Conservation (phyloP, 768 basidiomycete genomes). For the Dioszegia aurantiaca region DNA sequence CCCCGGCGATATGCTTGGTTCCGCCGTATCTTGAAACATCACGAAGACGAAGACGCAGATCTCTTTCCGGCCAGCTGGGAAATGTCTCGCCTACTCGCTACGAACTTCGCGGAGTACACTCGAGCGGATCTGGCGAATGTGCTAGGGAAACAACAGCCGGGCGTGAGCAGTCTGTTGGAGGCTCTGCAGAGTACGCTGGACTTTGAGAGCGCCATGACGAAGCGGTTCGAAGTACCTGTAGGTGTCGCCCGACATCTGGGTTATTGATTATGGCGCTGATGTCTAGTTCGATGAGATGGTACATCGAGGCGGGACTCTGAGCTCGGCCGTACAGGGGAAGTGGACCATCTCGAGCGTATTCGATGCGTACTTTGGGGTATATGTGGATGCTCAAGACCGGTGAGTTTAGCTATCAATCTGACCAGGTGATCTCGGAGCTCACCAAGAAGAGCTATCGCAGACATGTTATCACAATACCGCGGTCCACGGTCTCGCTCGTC, state of each 20-base stretch:
- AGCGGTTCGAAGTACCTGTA: conserved; percentile 72
- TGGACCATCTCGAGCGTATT: conserved; percentile 83
- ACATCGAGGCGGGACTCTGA: conserved; percentile 16
- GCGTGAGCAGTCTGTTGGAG: conserved; percentile 77
- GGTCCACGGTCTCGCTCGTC: conserved; percentile 64
- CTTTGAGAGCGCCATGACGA: conserved; percentile 76
- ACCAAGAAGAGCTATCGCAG: conserved; percentile 83
- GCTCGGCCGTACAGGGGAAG: conserved; percentile 14
- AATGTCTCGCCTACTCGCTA: conserved; percentile 73
- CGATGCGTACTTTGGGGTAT: conserved; percentile 86
- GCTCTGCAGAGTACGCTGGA: conserved; percentile 80
- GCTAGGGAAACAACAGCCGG: conserved; percentile 72
- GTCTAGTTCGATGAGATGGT: conserved; percentile 42
- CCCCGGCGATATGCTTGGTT: conserved; percentile 95
- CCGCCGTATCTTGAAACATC: conserved; percentile 72
- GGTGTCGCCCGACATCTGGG: conserved; percentile 67
- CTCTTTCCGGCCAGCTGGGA: conserved; percentile 85
- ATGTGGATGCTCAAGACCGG: conserved; percentile 96
- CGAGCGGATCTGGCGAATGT: conserved; percentile 82
- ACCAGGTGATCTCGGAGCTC: neutral
- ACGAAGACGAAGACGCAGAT: conserved; percentile 80
- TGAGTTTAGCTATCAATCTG: conserved; percentile 49
- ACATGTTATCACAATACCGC: conserved; percentile 84
- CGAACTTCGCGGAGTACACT: conserved; percentile 87
- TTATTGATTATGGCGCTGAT: conserved; percentile 54